Base-by-base conservation (phyloP, 2,329 filamentous ascomycete genomes). In the Penicillium hordei region DNA sequence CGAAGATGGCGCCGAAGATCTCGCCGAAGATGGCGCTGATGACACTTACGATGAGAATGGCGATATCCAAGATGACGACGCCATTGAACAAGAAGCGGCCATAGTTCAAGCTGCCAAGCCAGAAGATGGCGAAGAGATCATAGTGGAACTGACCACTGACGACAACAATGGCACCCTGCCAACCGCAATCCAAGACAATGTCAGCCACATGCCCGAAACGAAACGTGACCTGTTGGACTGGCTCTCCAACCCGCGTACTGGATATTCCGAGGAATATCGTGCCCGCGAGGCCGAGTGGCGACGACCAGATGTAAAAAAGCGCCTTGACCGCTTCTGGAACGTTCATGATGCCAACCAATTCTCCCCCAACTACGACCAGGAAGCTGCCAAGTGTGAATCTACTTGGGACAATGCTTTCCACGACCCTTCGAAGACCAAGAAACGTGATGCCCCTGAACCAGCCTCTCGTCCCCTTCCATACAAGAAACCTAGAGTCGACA, bases 281-380 rank as follows among this genome's bases (percentile, higher is more conserved):
- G 52, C 49, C 19, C 64, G 65, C 12, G 25, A 58, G 7, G 60
- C 57, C 2, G 36, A 59, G 29, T 67, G 66, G 65, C 60, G 59
- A 53, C 55, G 39, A 31, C 7, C 46, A n/a, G 63, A 66, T 23
- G 62, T 73, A 29, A 71, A 74, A 46, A 59, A 68, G 25, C 72
- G 73, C 34, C 65, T 76, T 21, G 60, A 66, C 10, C 60, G 68
- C 31, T 63, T 70, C 45, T 78, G 75, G 75, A 76, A 70, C 31
- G 64, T 77, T 21, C 63, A 78, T 55, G 64, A 77, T 48, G 68
- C 70, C 6, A 53, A 62, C 19, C 67, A 66, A 2, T 76, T 78
- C 48, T 72, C 69, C 12, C 50, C 62, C 5, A 65, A 70, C 23
- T 77, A 76, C 44, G 67, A 74, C 40, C 65, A 71, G n/a, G 65